Percentiles rank a stretch among this genome's conserved stretches.
phyloP scores from a whole-genome alignment of 441 rosid species.

The Croton laevigatus region DNA sequence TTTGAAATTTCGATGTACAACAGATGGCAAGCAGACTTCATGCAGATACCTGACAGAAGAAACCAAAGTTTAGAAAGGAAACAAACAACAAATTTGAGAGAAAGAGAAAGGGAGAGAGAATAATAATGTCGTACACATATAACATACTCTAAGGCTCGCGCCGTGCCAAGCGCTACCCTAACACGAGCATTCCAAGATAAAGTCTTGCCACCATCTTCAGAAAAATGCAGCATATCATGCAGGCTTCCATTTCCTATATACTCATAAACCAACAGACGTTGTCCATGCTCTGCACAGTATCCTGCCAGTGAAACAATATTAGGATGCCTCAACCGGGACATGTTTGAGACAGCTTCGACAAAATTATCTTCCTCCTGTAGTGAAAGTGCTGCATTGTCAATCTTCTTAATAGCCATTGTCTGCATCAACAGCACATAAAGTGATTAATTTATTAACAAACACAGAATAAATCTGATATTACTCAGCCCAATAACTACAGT shows the following conservation, averaged over 20 bases:
- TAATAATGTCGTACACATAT: slow-evolving; percentile 16
- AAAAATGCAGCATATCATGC: slow-evolving; percentile 79
- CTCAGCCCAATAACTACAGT: background rate
- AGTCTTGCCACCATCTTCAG: slow-evolving; percentile 61
- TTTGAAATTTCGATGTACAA: slow-evolving; percentile 94
- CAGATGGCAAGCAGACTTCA: slow-evolving; percentile 91
- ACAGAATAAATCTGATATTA: background rate
- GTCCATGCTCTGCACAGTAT: slow-evolving; percentile 92
- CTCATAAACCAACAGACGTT: slow-evolving; percentile 86
- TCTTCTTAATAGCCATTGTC: slow-evolving; percentile 89
- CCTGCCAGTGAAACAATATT: slow-evolving; percentile 79
- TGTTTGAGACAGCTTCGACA: slow-evolving; percentile 85
- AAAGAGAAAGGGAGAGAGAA: slow-evolving; percentile 7
- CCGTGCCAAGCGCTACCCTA: slow-evolving; percentile 93
- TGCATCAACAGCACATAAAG: slow-evolving; percentile 29
- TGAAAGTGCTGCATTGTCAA: slow-evolving; percentile 80
- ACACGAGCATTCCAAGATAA: slow-evolving; percentile 95
- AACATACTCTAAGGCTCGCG: slow-evolving; percentile 95
- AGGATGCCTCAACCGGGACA: slow-evolving; percentile 90
- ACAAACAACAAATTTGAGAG: background rate
- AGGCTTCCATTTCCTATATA: slow-evolving; percentile 62
- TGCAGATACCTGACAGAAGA: slow-evolving; percentile 73
- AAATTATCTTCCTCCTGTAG: slow-evolving; percentile 90
- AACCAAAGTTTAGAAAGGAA: slow-evolving; percentile 18
- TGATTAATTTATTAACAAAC: slow-evolving; percentile 6